phyloP scores from a whole-genome alignment of 2,329 filamentous ascomycete genomes.

The Cordyceps pruinosa region DNA sequence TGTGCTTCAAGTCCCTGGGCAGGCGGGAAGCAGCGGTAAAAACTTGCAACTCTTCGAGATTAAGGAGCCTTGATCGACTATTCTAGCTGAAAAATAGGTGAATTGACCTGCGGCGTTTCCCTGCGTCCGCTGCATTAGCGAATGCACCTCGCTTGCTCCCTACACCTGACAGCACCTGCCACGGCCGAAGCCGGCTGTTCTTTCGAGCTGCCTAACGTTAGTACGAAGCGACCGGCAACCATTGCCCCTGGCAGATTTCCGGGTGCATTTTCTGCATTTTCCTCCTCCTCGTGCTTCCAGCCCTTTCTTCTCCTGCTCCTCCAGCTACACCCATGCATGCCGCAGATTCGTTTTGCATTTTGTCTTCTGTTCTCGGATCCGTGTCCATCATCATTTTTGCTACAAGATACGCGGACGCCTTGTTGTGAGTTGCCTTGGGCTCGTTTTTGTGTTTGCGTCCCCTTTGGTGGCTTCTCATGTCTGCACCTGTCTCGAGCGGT shows the following conservation, averaged over 20 bases:
- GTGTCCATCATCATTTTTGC: slow-evolving; percentile 22
- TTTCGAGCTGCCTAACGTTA: neutral
- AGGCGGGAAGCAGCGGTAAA: neutral
- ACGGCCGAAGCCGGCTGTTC: slow-evolving; percentile 4
- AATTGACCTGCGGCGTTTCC: neutral
- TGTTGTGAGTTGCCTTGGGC: slow-evolving; percentile 4
- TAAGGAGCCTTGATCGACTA: neutral
- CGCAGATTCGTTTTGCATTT: slow-evolving; percentile 15
- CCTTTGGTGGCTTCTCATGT: slow-evolving; percentile 22
- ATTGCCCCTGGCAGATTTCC: slow-evolving; percentile 3
- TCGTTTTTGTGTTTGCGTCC: slow-evolving; percentile 11
- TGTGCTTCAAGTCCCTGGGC: neutral
- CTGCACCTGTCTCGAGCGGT: slow-evolving; percentile 21
- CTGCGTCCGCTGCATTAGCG: neutral
- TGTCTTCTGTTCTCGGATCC: slow-evolving; percentile 23
- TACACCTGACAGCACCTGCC: slow-evolving; percentile 9
- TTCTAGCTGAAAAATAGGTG: neutral
- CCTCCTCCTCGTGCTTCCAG: neutral
- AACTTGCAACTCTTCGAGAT: neutral
- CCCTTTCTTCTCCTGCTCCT: slow-evolving; percentile 11
- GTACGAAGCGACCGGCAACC: neutral
- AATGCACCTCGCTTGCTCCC: slow-evolving; percentile 6
- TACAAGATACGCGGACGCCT: neutral
- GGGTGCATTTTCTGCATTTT: neutral
- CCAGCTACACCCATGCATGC: slow-evolving; percentile 7